These are phyloP conservation scores for Cryptococcus sp. DNA, from an alignment of 1,284 basidiomycete genomes.

Conservation along the genomic window DNA sequence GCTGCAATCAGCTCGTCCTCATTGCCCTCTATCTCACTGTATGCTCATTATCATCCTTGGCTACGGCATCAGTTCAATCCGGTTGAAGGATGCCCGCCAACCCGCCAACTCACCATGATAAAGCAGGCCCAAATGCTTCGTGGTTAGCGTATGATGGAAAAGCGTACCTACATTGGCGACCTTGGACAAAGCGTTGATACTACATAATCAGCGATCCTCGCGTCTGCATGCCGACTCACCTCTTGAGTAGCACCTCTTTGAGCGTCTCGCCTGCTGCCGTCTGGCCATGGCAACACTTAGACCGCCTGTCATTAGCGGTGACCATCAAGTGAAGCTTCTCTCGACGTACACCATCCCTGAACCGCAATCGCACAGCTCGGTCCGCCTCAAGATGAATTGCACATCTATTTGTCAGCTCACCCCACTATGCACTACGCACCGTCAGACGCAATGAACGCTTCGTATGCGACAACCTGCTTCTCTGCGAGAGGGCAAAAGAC, in stretches of 20 bases:
- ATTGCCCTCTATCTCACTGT: slow-evolving; percentile 15
- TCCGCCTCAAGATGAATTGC: slow-evolving; percentile 42
- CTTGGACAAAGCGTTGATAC: slow-evolving; percentile 37
- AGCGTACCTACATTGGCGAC: slow-evolving; percentile 40
- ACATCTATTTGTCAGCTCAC: slow-evolving; percentile 34
- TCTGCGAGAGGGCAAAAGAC: slow-evolving; percentile 50
- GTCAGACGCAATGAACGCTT: slow-evolving; percentile 39
- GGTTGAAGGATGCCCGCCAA: no score
- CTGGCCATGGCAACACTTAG: slow-evolving; percentile 18
- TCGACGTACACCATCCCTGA: slow-evolving; percentile 20
- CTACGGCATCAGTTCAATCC: slow-evolving; percentile 16
- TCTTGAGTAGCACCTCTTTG: slow-evolving; percentile 26
- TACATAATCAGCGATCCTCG: slow-evolving; percentile 10
- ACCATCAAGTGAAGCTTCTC: neutral
- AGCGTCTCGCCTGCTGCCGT: slow-evolving; percentile 27
- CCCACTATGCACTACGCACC: slow-evolving; percentile 9
- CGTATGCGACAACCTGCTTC: slow-evolving; percentile 47
- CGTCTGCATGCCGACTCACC: slow-evolving; percentile 17
- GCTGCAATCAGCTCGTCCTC: slow-evolving; percentile 8
- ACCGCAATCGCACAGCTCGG: slow-evolving; percentile 47
- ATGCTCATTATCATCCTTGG: slow-evolving; percentile 22
- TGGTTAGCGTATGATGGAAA: neutral
- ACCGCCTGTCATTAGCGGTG: slow-evolving; percentile 21
- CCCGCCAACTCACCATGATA: slow-evolving; percentile 30
- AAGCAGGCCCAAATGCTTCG: slow-evolving; percentile 41